phyloP scores from a whole-genome alignment of 441 rosid species.

The Oxalis stricta region DNA sequence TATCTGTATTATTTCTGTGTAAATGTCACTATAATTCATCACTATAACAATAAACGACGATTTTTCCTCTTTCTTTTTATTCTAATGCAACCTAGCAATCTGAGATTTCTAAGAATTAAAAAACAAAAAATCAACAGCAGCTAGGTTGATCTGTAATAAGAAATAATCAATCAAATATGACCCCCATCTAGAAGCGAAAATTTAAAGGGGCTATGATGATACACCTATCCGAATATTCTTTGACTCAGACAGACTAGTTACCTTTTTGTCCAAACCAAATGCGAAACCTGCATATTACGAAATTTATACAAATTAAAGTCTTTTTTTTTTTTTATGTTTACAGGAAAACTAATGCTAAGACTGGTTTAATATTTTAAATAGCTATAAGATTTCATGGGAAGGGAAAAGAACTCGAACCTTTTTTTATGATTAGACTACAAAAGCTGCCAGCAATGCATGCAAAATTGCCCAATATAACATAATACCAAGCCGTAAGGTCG shows the following conservation, averaged over 20 bases:
- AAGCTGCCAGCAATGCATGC: conserved; percentile 67
- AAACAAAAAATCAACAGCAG: conserved; percentile 34
- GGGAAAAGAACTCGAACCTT: conserved; percentile 15
- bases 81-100: conserved; percentile 39
- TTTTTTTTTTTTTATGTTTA: neutral
- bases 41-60: too few species aligned
- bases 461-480: conserved; percentile 83
- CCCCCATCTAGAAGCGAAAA: conserved; percentile 9
- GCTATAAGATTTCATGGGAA: neutral
- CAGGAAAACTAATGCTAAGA: neutral
- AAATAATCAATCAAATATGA: conserved; percentile 32
- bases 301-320: neutral
- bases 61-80: conserved; percentile 15
- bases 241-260: too few species aligned
- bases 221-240: too few species aligned
- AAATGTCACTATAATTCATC: too few species aligned
- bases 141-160: conserved; percentile 33
- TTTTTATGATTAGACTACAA: conserved; percentile 46
- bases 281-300: conserved; percentile 13
- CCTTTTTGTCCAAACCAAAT: conserved; percentile 4
- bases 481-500: conserved; percentile 80
- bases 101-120: conserved; percentile 38
- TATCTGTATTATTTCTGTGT: neutral
- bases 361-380: neutral
- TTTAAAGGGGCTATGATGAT: neutral